phyloP scores from a whole-genome alignment of 805 yeast genomes.

The Metschnikowia lochheadii region DNA sequence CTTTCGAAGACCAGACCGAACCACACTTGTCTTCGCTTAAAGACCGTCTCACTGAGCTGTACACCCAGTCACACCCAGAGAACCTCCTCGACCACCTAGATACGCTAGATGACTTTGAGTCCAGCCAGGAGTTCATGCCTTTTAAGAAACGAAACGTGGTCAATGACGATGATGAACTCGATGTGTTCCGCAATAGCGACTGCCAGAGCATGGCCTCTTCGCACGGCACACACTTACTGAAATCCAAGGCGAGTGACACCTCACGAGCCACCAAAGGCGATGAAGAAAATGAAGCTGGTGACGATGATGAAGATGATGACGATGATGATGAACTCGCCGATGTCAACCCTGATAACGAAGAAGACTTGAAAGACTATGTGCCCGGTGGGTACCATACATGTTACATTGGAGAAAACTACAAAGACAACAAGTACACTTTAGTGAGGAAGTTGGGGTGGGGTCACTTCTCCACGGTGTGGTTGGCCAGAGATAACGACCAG shows the following conservation, averaged over 20 bases:
- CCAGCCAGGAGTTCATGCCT: conserved; percentile 5
- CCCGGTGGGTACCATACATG: conserved; percentile 67
- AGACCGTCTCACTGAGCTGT: conserved; percentile 17
- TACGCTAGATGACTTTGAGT: conserved; percentile 9
- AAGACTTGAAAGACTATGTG: conserved; percentile 48
- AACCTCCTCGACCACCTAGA: conserved; percentile 10
- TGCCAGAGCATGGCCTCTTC: background rate
- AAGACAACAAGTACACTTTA: conserved; percentile 33
- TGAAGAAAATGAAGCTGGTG: conserved; percentile 8
- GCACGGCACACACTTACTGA: background rate
- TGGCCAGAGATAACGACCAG: conserved; percentile 48
- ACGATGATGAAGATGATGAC: conserved; percentile 18
- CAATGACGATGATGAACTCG: background rate
- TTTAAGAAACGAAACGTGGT: conserved; percentile 4
- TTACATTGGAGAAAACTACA: conserved; percentile 50
- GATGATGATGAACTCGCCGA: conserved; percentile 20
- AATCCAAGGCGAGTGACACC: background rate
- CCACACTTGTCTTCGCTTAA: conserved; percentile 15
- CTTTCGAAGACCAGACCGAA: conserved; percentile 23
- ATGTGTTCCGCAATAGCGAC: conserved; percentile 1
- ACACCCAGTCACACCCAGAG: conserved; percentile 5
- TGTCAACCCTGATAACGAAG: conserved; percentile 38
- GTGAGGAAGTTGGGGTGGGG: conserved; percentile 68
- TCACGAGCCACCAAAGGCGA: background rate
- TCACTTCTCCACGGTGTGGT: conserved; percentile 70